Percentiles rank a stretch among this genome's conserved stretches.
These are phyloP conservation scores for Plasmodium vivax DNA, from an alignment of 169 alveolate genomes.

Conservation along the genomic window DNA sequence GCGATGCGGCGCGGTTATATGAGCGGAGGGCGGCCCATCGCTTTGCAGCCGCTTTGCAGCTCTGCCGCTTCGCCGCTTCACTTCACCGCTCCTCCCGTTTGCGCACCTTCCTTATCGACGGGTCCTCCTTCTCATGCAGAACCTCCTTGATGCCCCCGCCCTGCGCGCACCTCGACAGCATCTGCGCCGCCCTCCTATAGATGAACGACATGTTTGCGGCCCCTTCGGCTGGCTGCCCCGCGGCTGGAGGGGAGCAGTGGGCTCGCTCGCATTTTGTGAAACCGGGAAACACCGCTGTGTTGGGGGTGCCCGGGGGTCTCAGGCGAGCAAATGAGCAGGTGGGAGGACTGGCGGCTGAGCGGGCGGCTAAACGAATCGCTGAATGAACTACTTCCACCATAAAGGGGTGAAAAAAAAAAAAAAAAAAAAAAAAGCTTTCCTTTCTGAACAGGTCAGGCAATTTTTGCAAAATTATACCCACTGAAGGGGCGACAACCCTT, in stretches of 20 bases:
- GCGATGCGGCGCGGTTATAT: background rate
- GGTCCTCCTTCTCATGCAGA: conserved; percentile 32
- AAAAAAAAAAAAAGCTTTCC: background rate
- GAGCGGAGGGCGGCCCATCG: background rate
- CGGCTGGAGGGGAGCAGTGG: background rate
- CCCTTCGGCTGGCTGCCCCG: background rate
- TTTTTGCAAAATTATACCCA: background rate
- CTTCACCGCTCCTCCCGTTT: background rate
- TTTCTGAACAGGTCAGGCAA: background rate
- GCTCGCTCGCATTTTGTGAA: background rate
- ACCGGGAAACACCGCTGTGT: background rate
- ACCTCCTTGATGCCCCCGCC: conserved; percentile 56
- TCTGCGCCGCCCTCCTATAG: conserved; percentile 58
- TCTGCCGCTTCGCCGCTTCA: too few relatives aligned
- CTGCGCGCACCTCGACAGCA: conserved; percentile 10
- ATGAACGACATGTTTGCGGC: conserved; percentile 41
- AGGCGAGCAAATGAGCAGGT: background rate
- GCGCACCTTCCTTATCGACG: conserved; percentile 44
- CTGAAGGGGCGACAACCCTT: background rate
- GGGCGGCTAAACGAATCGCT: background rate
- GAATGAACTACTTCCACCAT: background rate
- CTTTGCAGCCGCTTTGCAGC: background rate
- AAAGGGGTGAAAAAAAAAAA: background rate
- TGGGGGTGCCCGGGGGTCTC: background rate
- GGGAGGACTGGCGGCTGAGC: background rate